A percentile compares a stretch with the other conserved stretches of the same genome.
These are phyloP conservation scores for Malus hybrid DNA, from an alignment of 331 rosid genomes.

Conservation along the genomic window DNA sequence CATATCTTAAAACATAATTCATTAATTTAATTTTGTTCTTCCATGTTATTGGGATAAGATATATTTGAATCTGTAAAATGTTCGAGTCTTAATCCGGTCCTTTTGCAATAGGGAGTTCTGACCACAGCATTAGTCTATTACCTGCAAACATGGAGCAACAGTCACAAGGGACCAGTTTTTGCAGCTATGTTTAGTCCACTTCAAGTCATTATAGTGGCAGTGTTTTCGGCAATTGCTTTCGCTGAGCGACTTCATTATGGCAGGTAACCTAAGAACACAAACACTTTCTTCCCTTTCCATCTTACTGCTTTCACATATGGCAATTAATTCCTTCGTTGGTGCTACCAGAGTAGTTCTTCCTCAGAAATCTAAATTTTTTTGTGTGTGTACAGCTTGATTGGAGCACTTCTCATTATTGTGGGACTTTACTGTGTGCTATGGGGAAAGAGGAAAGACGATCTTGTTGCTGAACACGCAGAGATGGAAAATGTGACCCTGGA, in stretches of 20 bases:
- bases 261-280: conserved; percentile 13
- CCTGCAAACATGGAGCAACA: conserved; percentile 36
- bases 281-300: not conserved
- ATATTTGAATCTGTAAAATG: not conserved
- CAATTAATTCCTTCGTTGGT: not conserved
- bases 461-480: no score
- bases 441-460: no score
- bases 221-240: conserved; percentile 26
- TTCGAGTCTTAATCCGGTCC: not conserved
- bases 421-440: no score
- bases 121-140: conserved; percentile 19
- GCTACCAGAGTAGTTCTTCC: not conserved
- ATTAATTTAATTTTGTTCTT: not conserved
- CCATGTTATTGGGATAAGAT: not conserved
- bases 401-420: no score
- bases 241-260: conserved; percentile 24
- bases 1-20: no score
- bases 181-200: conserved; percentile 33
- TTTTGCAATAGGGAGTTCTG: conserved; percentile 23
- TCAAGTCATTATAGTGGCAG: conserved; percentile 13
- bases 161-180: conserved; percentile 31
- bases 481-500: no score
- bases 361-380: not conserved
- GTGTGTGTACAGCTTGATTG: no score
- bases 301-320: not conserved